Percentiles rank a stretch among this genome's conserved stretches.
Evolutionary conservation across 495 filamentous ascomycete species (phyloP).

Genomic region (Delitschia confertaspora): DNA sequence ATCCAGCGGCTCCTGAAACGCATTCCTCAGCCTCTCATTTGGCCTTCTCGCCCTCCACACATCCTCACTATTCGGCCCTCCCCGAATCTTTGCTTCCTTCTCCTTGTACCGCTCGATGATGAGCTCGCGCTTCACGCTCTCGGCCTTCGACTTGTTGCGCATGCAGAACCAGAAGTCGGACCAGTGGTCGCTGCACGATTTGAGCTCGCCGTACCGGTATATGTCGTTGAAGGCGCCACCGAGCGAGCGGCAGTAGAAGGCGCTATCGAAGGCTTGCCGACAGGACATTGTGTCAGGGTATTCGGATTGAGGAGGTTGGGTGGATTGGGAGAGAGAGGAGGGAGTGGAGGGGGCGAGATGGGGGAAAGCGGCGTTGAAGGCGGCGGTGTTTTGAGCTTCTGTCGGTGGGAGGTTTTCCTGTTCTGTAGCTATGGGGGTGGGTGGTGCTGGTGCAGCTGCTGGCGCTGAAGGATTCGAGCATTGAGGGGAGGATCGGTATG

Average conservation of each 20-base stretch:
- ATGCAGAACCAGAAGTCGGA: conserved; percentile 94
- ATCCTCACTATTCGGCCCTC: conserved; percentile 74
- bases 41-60: conserved; percentile 66
- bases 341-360: conserved; percentile 36
- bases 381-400: conserved; percentile 51
- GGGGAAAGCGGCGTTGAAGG: conserved; percentile 51
- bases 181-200: conserved; percentile 72
- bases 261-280: conserved; percentile 78
- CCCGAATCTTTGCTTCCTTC: conserved; percentile 65
- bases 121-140: conserved; percentile 41
- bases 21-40: conserved; percentile 37
- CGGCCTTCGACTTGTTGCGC: conserved; percentile 52
- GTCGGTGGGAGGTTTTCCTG: conserved; percentile 36
- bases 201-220: conserved; percentile 72
- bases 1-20: conserved; percentile 54
- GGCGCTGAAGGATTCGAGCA: conserved; percentile 10
- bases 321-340: conserved; percentile 3
- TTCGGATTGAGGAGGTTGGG: conserved; percentile 6
- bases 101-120: conserved; percentile 64
- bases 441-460: conserved; percentile 4
- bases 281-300: conserved; percentile 81
- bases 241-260: conserved; percentile 90
- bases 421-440: conserved; percentile 12
- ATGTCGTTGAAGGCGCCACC: conserved; percentile 80
- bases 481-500: conserved; percentile 6